These are phyloP conservation scores for Fusarium chuoi DNA, from an alignment of 2,329 filamentous ascomycete species.

Conservation along the genomic window DNA sequence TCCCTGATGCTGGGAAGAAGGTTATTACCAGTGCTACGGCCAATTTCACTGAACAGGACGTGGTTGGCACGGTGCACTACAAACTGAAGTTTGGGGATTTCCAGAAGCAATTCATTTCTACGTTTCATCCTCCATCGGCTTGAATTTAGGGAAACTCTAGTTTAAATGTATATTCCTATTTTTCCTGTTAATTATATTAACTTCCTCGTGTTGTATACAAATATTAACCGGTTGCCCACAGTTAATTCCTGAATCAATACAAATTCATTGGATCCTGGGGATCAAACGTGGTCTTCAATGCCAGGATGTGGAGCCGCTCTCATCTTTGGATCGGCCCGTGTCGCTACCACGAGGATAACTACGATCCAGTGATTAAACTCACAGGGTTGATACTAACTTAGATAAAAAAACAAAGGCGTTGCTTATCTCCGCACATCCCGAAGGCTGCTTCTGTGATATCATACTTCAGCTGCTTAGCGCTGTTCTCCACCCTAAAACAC, in stretches of 20 bases:
- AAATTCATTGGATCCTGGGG: neutral
- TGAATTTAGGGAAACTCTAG: fast-evolving
- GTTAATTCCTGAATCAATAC: fast-evolving
- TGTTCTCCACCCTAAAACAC: neutral
- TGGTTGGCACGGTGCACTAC: neutral
- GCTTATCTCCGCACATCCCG: neutral
- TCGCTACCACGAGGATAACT: neutral
- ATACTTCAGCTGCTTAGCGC: neutral
- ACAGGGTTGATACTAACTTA: no score
- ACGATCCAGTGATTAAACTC: no score
- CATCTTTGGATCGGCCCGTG: neutral
- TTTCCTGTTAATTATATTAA: fast-evolving
- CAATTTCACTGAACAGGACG: neutral
- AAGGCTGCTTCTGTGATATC: neutral
- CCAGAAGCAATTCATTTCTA: neutral
- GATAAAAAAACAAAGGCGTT: neutral
- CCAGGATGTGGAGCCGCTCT: neutral
- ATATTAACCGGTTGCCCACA: fast-evolving
- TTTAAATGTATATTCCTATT: fast-evolving
- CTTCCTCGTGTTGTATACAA: fast-evolving
- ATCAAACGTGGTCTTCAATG: neutral
- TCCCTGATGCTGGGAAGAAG: neutral
- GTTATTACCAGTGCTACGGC: neutral
- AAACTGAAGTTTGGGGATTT: neutral
- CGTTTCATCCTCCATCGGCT: neutral